Evolutionary conservation across 441 rosid species (phyloP).

Genomic region (Bruguiera hainesii): DNA sequence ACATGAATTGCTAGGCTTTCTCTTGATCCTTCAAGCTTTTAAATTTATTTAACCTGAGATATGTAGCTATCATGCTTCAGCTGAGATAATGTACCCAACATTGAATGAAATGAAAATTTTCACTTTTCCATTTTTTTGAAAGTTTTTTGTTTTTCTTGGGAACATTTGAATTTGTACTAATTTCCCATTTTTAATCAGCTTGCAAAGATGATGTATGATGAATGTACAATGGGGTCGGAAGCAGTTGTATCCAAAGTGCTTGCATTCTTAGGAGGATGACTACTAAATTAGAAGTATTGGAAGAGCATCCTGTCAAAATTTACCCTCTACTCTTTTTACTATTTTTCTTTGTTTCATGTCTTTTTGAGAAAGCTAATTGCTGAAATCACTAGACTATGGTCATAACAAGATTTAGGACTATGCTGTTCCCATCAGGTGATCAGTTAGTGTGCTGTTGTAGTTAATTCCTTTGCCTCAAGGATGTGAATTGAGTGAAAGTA

Average conservation of each 20-base stretch:
- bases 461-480: too few relatives aligned
- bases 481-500: too few relatives aligned
- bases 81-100: conserved; percentile 15
- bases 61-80: conserved; percentile 7
- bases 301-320: conserved; percentile 13
- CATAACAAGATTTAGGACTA: neutral
- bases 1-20: conserved; percentile 20
- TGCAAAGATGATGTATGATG: conserved; percentile 55
- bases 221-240: conserved; percentile 17
- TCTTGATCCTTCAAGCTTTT: neutral
- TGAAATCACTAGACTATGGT: neutral
- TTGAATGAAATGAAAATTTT: conserved; percentile 1
- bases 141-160: too few relatives aligned
- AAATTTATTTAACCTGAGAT: neutral
- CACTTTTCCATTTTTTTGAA: neutral
- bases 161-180: conserved; percentile 8
- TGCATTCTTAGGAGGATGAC: conserved; percentile 16
- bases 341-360: neutral
- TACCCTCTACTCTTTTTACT: neutral
- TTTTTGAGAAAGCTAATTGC: neutral
- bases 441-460: too few relatives aligned
- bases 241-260: conserved; percentile 21
- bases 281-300: conserved; percentile 10
- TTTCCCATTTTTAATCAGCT: conserved; percentile 37
- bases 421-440: neutral